Evolutionary conservation across 2,329 filamentous ascomycete species (phyloP).

Genomic region (Aspergillus fischeri): DNA sequence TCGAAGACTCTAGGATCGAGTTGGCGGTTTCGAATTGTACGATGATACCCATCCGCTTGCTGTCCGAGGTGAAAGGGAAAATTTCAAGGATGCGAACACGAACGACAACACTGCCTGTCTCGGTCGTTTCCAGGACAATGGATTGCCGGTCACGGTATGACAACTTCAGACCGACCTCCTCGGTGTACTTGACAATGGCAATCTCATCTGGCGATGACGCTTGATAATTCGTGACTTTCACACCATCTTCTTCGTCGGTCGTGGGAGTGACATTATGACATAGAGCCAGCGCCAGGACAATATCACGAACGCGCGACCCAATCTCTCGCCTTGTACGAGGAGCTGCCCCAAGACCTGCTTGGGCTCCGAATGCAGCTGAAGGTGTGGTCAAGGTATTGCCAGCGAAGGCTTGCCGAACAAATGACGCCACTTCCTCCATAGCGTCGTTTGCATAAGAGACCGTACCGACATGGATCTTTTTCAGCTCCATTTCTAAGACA

Average conservation of each 20-base stretch:
- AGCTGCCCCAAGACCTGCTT: constrained; percentile 54
- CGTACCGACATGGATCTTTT: constrained; percentile 96
- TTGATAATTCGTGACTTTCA: constrained; percentile 79
- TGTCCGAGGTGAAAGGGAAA: constrained; percentile 96
- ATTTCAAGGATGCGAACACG: constrained; percentile 86
- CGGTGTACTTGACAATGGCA: constrained; percentile 93
- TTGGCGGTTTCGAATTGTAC: constrained; percentile 72
- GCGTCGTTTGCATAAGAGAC: constrained; percentile 98
- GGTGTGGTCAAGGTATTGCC: constrained; percentile 62
- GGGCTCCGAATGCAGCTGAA: constrained; percentile 64
- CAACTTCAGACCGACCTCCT: constrained; percentile 82
- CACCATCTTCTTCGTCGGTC: constrained; percentile 74
- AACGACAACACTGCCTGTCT: constrained; percentile 70
- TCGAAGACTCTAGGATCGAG: constrained; percentile 45
- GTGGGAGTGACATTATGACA: constrained; percentile 98
- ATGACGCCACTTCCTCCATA: constrained; percentile 92
- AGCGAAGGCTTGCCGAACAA: constrained; percentile 79
- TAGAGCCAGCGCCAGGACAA: constrained; percentile 84
- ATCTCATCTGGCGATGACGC: constrained; percentile 97
- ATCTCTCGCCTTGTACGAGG: constrained; percentile 91
- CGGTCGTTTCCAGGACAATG: constrained; percentile 75
- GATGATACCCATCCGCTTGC: constrained; percentile 97
- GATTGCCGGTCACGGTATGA: constrained; percentile 79
- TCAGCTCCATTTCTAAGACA: constrained; percentile 84
- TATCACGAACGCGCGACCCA: constrained; percentile 84